Evolutionary conservation across 2,329 filamentous ascomycete species (phyloP), one percentile per base, ranked within the genome.

Genomic region (Colletotrichum abscissum): DNA sequence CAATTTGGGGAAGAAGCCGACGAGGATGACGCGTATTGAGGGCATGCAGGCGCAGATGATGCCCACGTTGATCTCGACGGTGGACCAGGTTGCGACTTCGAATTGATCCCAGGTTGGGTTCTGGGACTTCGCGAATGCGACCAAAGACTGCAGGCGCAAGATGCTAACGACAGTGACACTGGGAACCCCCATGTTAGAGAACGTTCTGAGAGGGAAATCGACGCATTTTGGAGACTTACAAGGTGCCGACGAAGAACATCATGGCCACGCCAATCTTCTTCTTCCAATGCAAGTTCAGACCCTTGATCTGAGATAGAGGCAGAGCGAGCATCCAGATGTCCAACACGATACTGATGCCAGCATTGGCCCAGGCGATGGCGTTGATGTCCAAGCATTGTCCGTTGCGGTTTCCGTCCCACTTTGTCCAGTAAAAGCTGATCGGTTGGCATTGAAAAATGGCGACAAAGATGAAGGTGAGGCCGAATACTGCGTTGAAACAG

Each of bases 321-420:
- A 91, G 80, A 0, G 79, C 82, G 22, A 91, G 81, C 76, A 90
- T 86, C 82, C 86, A 86, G 2, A 88, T 12, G 72, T 91, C 89
- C 26, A 89, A 80, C 0, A 79, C 79, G 56, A 91, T 90, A 72
- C 86, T 88, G 65, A 89, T 84, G n/a, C 77, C 83, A 0, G 89
- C 88, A 42, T 88, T 86, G 42, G 85, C 82, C 86, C 87, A 90
- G 0, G 81, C 84, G 3, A 90, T 81, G 1, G 81, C 80, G 71
- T 88, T 89, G 73, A 87, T 79, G 68, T 88, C 81, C 26, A 87
- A 77, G 74, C 90, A 92, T 1, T 73, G 79, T 0, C 89, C 89
- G 0, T 78, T 5, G 49, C 85, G 82, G 65, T 84, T 79, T 1
- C 83, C 83, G 58, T 88, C 85, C 88, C 89, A 91, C 19, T 80